Base-by-base conservation (phyloP, 495 filamentous ascomycete species). In the Peziza echinospora region DNA sequence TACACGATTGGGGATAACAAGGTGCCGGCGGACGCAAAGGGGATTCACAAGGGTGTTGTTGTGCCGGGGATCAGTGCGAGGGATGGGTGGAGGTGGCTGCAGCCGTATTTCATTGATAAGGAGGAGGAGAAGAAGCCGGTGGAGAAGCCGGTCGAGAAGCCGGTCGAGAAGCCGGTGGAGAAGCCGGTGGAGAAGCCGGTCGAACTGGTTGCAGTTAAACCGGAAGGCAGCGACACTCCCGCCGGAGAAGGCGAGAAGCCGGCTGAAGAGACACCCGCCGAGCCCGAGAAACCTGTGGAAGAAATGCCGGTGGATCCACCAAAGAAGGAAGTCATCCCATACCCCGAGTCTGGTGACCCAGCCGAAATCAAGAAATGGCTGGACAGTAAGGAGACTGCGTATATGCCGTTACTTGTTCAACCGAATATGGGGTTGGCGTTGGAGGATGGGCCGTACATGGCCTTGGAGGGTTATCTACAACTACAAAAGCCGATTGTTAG, bases 401-500 rank as follows among this genome's bases (percentile, higher is more conserved):
- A 47, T 30, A 62, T 51, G 22, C 44, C 60, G 0, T 39, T 63
- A 11, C 55, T 48, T 0, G 39, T 67, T 3, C 58, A 52, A 16
- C 45, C 56, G 16, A 22, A 11, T n/a, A 46, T 43, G 44, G 57
- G 55, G 2, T 37, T 51, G 47, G 19, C 30, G 30, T 61, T 60
- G 21, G 56, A 67, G 42, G 23, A 46, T 11, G 57, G 48, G 0
- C 65, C 66, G 30, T 69, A 69, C 53, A 63, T 57, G 9, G 53
- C 62, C 1, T 30, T 70, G 0, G 67, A 70, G 50, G 67, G 66
- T 3, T 70, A 56, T 52, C 55, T 71, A 58, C 62, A 65, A 52
- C 45, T 70, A 39, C 51, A 46, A 44, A 28, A 42, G 46, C 49
- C 65, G 21, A 51, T 64, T 16, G 45, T 55, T 41, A 41, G 46